Evolutionary conservation across 1,284 basidiomycete species (phyloP), one percentile per base, ranked within the genome.

Genomic region (Austroboletus novae-zelandiae): DNA sequence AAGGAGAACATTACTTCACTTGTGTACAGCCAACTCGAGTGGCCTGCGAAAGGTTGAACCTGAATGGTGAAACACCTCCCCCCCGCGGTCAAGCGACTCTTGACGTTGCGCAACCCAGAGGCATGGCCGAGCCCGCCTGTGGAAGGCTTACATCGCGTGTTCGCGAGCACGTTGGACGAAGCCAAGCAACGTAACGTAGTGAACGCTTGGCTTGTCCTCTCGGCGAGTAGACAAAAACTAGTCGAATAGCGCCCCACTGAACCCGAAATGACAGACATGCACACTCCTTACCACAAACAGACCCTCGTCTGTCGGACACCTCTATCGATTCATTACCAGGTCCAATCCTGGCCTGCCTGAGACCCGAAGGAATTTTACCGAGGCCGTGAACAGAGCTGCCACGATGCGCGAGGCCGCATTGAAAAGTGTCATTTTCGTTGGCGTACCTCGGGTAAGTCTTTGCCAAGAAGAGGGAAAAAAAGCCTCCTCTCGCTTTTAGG

Each of bases 351-450:
- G 69, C 56, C 70, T 77, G 52, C 67, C 67, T 25, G 64, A 65
- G 57, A 73, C 77, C 57, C 70, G 72, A 52, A 67, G 65, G 40
- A 74, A 72, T 57, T 58, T 83, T 51, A 62, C 75, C 54, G 76
- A 78, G 46, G 79, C 80, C 47, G 74, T 86, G 56, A 79, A 80
- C 66, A 84, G 80, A 60, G 91, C 90, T 57, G 88, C 83, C 56
- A 69, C 94, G 59, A 94, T 98, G 83, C 82, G 96, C 46, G 96
- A 99, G 74, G 84, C 89, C 9, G 93, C 93, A 5, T 69, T 99
- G 66, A 98, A 99, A 74, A 94, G 91, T 61, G 86, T 89, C 64
- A 91, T 94, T 58, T 94, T 97, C 69, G 84, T 92, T 56, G 94
- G 94, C 37, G 92, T 96, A 50, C 92, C 93, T 58, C 81, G 91